Evolutionary conservation across 169 alveolate genomes (phyloP), one percentile per base, ranked within the genome.

Genomic region (Besnoitia besnoiti): DNA sequence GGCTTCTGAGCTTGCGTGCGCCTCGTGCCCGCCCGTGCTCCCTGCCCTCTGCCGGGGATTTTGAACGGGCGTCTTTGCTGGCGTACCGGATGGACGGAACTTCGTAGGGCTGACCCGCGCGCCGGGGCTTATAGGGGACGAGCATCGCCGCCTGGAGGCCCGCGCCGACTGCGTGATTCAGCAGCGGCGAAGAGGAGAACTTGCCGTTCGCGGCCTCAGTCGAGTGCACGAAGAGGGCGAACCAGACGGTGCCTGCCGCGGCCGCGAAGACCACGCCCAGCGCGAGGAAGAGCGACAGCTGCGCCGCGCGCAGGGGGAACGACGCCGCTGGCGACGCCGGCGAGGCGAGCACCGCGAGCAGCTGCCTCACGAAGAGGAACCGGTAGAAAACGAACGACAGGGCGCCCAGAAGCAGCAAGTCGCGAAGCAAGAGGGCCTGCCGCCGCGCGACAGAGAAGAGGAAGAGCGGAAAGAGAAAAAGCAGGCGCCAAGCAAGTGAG

Each of bases 201-300:
- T 87, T 87, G 85, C 95, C 95, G 61, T 87, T 75, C 35, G 95
- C 95, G 0, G 95, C 95, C 75, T 46, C 93, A 30, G 67, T 77
- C 67, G 93, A 90, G 40, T 90, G 93, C 90, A 90, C 84, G 80
- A 90, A 80, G 79, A 61, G 59, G 80, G 85, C 35, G 93, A 51
- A 21, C 93, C 90, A 88, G 62, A 33, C 12, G 59, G 90, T 37
- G 90, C 90, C 80, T 1, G 46, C 2, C 42, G 24, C 80, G 80
- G 24, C 39, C 12, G 42, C 80, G 44, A 30, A 67, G 80, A 24
- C 39, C 46, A 88, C 84, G 90, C 90, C 44, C 30, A 90, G 51
- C 49, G 55, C 47, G 27, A 90, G 90, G 24, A 90, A 90, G 44
- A 90, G 75, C 61, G 90, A 82, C 46, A 90, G 84, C 85, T 50